A percentile compares a stretch with the other conserved stretches of the same genome.
phyloP scores from a whole-genome alignment of 2,329 filamentous ascomycete genomes.

The Talaromyces rugulosus region DNA sequence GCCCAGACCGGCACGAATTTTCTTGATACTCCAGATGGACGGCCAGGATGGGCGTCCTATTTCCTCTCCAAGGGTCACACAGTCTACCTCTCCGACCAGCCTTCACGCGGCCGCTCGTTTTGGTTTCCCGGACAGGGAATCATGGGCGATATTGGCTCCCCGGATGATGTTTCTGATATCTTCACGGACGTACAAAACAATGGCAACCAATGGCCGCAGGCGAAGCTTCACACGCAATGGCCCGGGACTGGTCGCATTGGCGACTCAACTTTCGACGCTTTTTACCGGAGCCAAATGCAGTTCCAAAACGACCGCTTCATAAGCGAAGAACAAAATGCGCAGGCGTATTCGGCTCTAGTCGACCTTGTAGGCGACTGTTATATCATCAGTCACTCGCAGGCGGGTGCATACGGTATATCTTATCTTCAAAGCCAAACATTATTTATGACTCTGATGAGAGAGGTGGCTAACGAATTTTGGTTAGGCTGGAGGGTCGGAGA shows the following conservation, averaged over 20 bases:
- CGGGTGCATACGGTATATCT: slow-evolving; percentile 25
- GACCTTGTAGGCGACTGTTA: slow-evolving; percentile 20
- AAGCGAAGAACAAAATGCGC: slow-evolving; percentile 14
- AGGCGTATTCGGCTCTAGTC: slow-evolving; percentile 20
- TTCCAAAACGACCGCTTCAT: slow-evolving; percentile 15
- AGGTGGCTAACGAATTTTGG: background rate
- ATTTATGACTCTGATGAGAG: background rate
- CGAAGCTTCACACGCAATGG: slow-evolving; percentile 38
- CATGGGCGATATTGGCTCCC: background rate
- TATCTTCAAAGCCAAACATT: background rate
- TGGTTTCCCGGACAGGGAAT: background rate
- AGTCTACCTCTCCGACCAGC: background rate
- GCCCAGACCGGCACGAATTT: slow-evolving; percentile 1
- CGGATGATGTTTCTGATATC: background rate
- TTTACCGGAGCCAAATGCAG: slow-evolving; percentile 15
- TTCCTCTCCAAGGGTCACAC: background rate
- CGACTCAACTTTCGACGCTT: slow-evolving; percentile 25
- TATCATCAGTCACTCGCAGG: slow-evolving; percentile 50
- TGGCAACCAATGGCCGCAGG: slow-evolving; percentile 28
- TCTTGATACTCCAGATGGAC: slow-evolving; percentile 2
- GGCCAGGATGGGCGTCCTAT: slow-evolving; percentile 4
- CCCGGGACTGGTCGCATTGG: slow-evolving; percentile 31
- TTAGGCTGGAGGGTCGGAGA: slow-evolving; percentile 49
- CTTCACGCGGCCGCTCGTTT: background rate
- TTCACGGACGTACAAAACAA: background rate